Evolutionary conservation across 1,139 yeast genomes (phyloP), one percentile per base, ranked within the genome.

Genomic region (Suhomyces panamericanus): DNA sequence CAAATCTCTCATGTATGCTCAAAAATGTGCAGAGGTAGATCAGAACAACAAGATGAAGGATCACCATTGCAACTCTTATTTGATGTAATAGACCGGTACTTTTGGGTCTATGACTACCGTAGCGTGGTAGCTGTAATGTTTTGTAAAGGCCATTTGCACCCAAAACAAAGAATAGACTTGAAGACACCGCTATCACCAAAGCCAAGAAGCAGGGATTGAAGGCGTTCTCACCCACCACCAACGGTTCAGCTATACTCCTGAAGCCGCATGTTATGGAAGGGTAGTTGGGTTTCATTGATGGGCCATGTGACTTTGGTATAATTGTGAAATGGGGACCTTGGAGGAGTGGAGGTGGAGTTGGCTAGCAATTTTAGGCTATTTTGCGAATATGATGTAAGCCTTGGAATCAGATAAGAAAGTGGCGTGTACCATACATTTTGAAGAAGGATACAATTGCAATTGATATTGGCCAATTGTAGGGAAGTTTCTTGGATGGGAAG

Each of bases 171-270:
- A 35, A 47, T 6, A 39, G 7, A 3, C 31, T 31, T 0, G 72
- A 50, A 8, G 60, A 44, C 1, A 41, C 33, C 1, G 49, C 49
- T 38, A 63, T 56, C 3, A 66, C 38, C 16, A 62, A 41, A 3
- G 77, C 60, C 3, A 80, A 48, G 51, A 81, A 77, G 52, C 86
- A 80, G 2, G 85, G 85, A 45, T 77, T 80, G 51, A 83, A 62
- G 0, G 85, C 82, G 56, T 80, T 81, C 4, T 70, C 70, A 22
- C 57, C 48, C 5, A 66, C 62, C 2, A 62, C 64, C 32, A 53
- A 35, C 8, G 58, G 58, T 4, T 33, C 27, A 2, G 28, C 24
- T 7, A 49, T n/a, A 27, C 45, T 44, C 9, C n/a, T 22, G 15
- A 16, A 27, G 12, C 49, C 54, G 42, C 50, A 49, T 16, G 30